These are phyloP conservation scores for Trichoderma sp. DNA, from an alignment of 2,329 filamentous ascomycete species.

Conservation along the genomic window DNA sequence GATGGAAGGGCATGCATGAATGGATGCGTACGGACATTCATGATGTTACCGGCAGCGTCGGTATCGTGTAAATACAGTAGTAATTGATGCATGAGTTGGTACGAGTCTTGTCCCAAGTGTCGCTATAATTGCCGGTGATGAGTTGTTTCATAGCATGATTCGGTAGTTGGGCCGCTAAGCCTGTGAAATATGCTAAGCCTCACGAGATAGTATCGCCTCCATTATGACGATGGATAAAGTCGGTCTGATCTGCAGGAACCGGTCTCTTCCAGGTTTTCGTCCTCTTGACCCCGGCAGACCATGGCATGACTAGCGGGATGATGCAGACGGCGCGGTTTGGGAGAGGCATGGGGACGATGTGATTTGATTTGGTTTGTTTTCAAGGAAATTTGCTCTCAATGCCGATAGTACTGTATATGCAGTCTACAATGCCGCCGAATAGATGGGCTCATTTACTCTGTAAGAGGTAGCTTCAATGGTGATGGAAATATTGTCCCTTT, in stretches of 20 bases:
- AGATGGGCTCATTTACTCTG: background rate
- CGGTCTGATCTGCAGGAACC: background rate
- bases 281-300: background rate
- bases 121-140: background rate
- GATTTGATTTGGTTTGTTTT: background rate
- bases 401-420: background rate
- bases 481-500: no score
- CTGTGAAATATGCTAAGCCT: no score
- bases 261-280: background rate
- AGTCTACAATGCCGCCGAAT: background rate
- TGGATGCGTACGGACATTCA: conserved; percentile 14
- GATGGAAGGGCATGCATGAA: background rate
- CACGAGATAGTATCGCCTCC: no score
- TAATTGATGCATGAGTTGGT: conserved; percentile 27
- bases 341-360: background rate
- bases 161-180: no score
- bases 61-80: conserved; percentile 18
- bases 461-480: no score
- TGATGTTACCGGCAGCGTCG: conserved; percentile 15
- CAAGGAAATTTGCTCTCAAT: background rate
- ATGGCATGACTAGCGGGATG: background rate
- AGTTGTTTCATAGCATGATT: no score
- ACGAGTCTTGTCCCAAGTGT: background rate
- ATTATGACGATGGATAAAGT: no score
- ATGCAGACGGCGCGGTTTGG: background rate